These are phyloP conservation scores for Paecilomyces fulvus DNA, from an alignment of 2,329 filamentous ascomycete genomes.

Conservation along the genomic window DNA sequence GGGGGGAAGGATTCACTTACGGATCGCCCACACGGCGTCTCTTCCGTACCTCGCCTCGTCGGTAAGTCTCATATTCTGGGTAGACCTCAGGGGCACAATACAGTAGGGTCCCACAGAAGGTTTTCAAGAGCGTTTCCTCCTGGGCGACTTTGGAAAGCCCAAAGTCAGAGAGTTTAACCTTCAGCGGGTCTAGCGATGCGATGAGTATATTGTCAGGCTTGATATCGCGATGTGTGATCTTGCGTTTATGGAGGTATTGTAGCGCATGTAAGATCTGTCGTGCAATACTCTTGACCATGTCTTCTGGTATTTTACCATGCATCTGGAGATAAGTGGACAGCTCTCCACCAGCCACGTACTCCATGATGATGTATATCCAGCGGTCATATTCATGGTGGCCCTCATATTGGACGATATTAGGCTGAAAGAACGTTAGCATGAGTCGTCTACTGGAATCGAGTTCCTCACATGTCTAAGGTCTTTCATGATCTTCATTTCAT, in stretches of 20 bases:
- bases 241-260: slow-evolving; percentile 74
- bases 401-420: slow-evolving; percentile 84
- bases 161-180: slow-evolving; percentile 92
- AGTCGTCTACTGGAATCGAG: not conserved
- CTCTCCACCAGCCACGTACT: slow-evolving; percentile 76
- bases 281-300: slow-evolving; percentile 62
- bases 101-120: slow-evolving; percentile 89
- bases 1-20: slow-evolving; percentile 19
- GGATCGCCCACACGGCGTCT: slow-evolving; percentile 48
- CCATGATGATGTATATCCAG: slow-evolving; percentile 96
- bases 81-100: slow-evolving; percentile 98
- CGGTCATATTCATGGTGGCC: slow-evolving; percentile 75
- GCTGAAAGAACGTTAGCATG: slow-evolving; percentile 36
- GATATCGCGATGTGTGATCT: slow-evolving; percentile 96
- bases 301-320: slow-evolving; percentile 56
- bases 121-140: slow-evolving; percentile 86
- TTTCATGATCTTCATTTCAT: slow-evolving; percentile 95
- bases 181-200: slow-evolving; percentile 60
- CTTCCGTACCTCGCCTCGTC: slow-evolving; percentile 53
- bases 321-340: slow-evolving; percentile 63
- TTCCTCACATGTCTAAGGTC: slow-evolving; percentile 66
- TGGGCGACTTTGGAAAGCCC: slow-evolving; percentile 91
- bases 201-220: slow-evolving; percentile 98
- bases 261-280: slow-evolving; percentile 65
- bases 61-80: slow-evolving; percentile 63